Base-by-base conservation (phyloP, 345 rosid genomes). In the Microcos paniculata region DNA sequence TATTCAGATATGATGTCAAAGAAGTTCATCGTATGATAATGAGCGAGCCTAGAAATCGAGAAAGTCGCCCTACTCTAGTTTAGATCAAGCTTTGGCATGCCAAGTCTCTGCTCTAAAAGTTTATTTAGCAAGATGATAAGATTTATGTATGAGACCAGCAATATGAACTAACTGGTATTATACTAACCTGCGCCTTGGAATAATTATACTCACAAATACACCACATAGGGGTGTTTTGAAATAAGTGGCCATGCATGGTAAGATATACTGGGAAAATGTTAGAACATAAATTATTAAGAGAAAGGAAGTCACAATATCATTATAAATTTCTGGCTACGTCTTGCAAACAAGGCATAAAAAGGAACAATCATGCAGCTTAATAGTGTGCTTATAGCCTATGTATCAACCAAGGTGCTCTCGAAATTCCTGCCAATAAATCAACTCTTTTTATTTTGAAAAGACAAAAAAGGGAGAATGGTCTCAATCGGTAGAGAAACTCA, bases 401-500 rank as follows among this genome's bases (percentile, higher is more conserved):
- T 8, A 62, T 31, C 43, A 62, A 18, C 66, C 24, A 33, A 35
- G 18, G 18, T 23, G 8, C 30, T 57, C 19, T 26, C 10, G 13
- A 8, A 31, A 24, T 15, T 57, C 1, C 3, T 26, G 16, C 11
- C 16, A 57, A 57, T 57, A 57, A 57, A 26, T 57, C 26, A 12
- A 14, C 16, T 53, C 7, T 23, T 4, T 57, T 57, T 11, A 3
- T 24, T 6, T 57, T 16, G 23, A 26, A 24, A 57, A 16, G 62
- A 12, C 8, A 33, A 62, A 18, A 62, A 62, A 0, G 14, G 5
- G 16, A 68, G 57, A 45, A 33, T 24, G 16, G 30, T 62, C 35
- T n/a, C 74, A 45, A 46, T 12, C 23, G 42, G 28, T 13, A 52
- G 26, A 51, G 66, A 43, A 45, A 66, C 85, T 64, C 38, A 88